Evolutionary conservation across 768 basidiomycete genomes (phyloP).

Genomic region (Lactifluus subvellereus): DNA sequence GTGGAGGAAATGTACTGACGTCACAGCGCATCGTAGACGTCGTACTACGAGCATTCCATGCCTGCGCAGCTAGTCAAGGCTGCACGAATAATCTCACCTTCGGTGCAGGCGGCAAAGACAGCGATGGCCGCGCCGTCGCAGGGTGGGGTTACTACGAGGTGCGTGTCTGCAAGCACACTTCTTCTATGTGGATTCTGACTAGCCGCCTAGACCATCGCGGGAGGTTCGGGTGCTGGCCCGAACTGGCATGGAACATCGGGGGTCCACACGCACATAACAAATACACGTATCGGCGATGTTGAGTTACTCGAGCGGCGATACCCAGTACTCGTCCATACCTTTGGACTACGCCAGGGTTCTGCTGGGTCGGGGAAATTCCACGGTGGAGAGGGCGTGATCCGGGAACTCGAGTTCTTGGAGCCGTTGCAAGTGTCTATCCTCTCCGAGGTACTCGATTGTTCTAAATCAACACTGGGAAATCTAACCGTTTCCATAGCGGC

Average conservation of each 20-base stretch:
- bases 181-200: background rate
- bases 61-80: conserved; percentile 88
- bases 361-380: conserved; percentile 66
- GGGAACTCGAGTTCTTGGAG: conserved; percentile 79
- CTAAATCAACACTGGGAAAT: background rate
- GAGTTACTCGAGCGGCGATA: conserved; percentile 93
- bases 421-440: conserved; percentile 83
- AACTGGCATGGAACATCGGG: conserved; percentile 90
- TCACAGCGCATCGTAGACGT: conserved; percentile 94
- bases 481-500: conserved; percentile 43
- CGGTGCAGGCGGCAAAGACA: conserved; percentile 81
- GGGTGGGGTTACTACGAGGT: conserved; percentile 93
- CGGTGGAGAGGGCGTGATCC: conserved; percentile 80
- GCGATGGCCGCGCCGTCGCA: conserved; percentile 62
- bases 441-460: conserved; percentile 55
- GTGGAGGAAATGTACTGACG: conserved; percentile 88
- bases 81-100: conserved; percentile 93
- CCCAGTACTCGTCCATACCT: conserved; percentile 82
- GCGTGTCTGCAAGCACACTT: conserved; percentile 20
- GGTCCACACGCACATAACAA: conserved; percentile 91
- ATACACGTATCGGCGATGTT: conserved; percentile 88
- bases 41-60: conserved; percentile 87
- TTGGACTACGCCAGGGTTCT: conserved; percentile 65
- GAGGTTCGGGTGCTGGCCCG: conserved; percentile 88
- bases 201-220: conserved; percentile 72